Evolutionary conservation across 192 early-diverging fungal species (phyloP).

Genomic region (Dissophora ornata): DNA sequence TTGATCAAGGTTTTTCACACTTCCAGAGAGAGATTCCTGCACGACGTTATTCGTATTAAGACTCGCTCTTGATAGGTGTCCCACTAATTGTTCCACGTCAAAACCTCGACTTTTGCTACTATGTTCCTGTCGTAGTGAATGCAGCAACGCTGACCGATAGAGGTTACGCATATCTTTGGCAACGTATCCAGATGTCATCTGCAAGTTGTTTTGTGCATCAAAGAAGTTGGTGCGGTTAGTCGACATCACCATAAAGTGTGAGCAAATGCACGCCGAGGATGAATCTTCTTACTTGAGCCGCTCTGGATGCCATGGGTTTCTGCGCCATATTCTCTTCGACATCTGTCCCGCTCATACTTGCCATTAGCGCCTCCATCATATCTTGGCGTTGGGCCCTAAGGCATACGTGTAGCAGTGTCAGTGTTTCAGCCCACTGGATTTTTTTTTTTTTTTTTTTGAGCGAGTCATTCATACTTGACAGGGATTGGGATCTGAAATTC

Average conservation of each 20-base stretch:
- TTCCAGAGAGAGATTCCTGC: no score
- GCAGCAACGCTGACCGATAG: conserved; percentile 52
- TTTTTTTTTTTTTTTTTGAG: no score
- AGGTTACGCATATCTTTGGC: conserved; percentile 62
- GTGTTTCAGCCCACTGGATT: no score
- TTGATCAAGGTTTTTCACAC: no score
- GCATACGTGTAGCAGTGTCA: no score
- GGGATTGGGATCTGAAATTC: conserved; percentile 56
- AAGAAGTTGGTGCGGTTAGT: no score
- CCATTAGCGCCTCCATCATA: conserved; percentile 7
- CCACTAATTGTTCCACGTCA: no score
- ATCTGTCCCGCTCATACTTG: neutral
- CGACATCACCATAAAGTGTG: neutral
- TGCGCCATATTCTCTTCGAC: neutral
- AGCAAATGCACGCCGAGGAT: no score
- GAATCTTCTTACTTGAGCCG: conserved; percentile 23
- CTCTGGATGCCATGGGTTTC: conserved; percentile 12
- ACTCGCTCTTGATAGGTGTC: neutral
- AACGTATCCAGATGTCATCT: conserved; percentile 73
- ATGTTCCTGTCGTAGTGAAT: conserved; percentile 14
- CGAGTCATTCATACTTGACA: conserved; percentile 53
- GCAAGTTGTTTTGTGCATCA: neutral
- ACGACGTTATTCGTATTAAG: no score
- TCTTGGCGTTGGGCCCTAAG: conserved; percentile 20
- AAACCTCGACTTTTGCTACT: neutral